Percentiles rank a stretch among this genome's conserved stretches.
These are phyloP conservation scores for Tetrahymena elliotti DNA, from an alignment of 73 alveolate genomes.

Conservation along the genomic window DNA sequence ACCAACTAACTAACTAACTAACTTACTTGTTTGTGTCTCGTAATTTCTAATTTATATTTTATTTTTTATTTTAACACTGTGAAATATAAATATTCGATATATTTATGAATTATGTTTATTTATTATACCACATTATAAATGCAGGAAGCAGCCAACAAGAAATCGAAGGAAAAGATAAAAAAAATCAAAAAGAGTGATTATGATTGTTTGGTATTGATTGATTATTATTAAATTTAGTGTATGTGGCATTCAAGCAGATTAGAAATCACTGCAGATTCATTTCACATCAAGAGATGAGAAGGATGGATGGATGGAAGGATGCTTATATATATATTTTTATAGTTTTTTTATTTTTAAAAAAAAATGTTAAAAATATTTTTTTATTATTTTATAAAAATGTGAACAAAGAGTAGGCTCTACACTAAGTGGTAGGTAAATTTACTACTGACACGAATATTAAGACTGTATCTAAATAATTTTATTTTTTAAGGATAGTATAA, in stretches of 20 bases:
- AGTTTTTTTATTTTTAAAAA: background rate
- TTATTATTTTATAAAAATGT: background rate
- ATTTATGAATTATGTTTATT: background rate
- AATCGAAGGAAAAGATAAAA: background rate
- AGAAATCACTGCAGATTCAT: background rate
- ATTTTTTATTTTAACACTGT: background rate
- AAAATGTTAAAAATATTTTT: background rate
- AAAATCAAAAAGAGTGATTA: background rate
- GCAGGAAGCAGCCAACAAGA: background rate
- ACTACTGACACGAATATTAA: background rate
- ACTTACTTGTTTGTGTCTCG: background rate
- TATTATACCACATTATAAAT: background rate
- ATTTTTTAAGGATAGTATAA: background rate
- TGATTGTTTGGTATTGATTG: background rate
- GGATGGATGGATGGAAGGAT: background rate
- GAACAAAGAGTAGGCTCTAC: background rate
- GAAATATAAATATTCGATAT: background rate
- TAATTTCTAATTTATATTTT: too few species aligned
- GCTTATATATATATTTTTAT: background rate
- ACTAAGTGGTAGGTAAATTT: background rate
- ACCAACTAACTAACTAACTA: background rate
- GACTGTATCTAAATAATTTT: background rate
- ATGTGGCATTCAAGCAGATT: background rate
- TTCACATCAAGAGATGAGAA: background rate
- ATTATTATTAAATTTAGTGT: background rate